Conservation (phyloP, 345 rosid genomes). For the Populus euphratica region DNA sequence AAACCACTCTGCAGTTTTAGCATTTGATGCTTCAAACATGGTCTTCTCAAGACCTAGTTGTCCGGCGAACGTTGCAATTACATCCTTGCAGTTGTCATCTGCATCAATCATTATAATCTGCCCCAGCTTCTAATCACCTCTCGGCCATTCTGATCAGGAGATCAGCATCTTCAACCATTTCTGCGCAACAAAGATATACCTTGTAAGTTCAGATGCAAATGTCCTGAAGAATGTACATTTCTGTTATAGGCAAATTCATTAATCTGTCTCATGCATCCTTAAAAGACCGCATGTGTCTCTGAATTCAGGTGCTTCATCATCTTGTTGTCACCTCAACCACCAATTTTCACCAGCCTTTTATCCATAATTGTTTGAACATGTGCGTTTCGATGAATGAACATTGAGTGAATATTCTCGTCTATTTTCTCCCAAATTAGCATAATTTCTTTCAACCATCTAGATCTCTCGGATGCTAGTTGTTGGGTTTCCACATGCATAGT, state of each 20-base stretch:
- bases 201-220: not conserved
- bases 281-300: not conserved
- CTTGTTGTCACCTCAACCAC: not conserved
- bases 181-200: conserved; percentile 28
- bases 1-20: conserved; percentile 77
- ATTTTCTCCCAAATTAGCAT: not conserved
- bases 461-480: not conserved
- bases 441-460: not conserved
- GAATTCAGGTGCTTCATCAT: not conserved
- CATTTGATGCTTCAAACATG: conserved; percentile 88
- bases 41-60: conserved; percentile 83
- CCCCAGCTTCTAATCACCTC: conserved; percentile 94
- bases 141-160: conserved; percentile 86
- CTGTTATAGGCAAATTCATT: too few species aligned
- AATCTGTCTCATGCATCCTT: not conserved
- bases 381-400: not conserved
- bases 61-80: conserved; percentile 76
- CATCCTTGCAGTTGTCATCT: conserved; percentile 74
- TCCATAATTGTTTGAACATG: not conserved
- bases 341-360: not conserved
- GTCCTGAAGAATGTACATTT: not conserved
- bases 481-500: not conserved
- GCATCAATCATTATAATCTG: conserved; percentile 93
- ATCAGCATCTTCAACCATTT: conserved; percentile 73
- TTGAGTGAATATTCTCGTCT: not conserved